Percentiles rank a stretch among this genome's conserved stretches.
Conservation (phyloP, 2,329 filamentous ascomycete genomes). For the Volutella citrinella region DNA sequence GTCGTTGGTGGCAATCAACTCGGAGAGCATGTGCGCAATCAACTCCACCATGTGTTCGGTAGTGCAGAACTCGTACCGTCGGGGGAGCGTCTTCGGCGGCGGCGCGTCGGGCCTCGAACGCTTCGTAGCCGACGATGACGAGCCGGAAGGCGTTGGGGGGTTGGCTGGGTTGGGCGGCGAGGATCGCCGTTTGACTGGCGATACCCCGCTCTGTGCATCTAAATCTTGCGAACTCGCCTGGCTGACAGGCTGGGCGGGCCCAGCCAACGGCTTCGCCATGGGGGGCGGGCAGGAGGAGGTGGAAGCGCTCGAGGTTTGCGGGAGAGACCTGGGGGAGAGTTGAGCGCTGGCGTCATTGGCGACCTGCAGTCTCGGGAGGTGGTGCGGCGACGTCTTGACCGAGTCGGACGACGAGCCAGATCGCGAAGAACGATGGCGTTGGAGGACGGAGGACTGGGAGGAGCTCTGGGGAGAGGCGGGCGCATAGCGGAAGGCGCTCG, state of each 20-base stretch:
- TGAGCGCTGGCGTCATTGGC: conserved; percentile 20
- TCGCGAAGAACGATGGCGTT: conserved; percentile 24
- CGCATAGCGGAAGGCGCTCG: conserved; percentile 41
- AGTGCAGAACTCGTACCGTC: conserved; percentile 76
- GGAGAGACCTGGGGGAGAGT: conserved; percentile 13
- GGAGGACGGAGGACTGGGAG: conserved; percentile 23
- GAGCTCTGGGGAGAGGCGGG: conserved; percentile 25
- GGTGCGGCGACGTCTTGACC: conserved; percentile 26
- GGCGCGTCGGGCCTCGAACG: conserved; percentile 48
- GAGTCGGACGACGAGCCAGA: conserved; percentile 17
- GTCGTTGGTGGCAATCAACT: conserved; percentile 92
- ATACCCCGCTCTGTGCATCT: conserved; percentile 22
- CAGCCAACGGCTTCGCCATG: conserved; percentile 10
- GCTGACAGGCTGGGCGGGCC: conserved; percentile 15
- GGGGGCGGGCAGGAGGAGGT: conserved; percentile 19
- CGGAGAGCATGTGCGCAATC: conserved; percentile 92
- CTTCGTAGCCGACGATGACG: conserved; percentile 41
- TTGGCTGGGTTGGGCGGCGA: conserved; percentile 24
- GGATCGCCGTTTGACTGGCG: conserved; percentile 33
- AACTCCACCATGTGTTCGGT: conserved; percentile 85
- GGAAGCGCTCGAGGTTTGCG: conserved; percentile 18
- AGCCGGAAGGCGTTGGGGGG: conserved; percentile 24
- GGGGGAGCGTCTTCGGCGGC: conserved; percentile 60
- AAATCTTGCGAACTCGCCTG: conserved; percentile 11
- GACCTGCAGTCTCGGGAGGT: conserved; percentile 20